Evolutionary conservation across 2,329 filamentous ascomycete genomes (phyloP).

Genomic region (Davidsoniella virescens): DNA sequence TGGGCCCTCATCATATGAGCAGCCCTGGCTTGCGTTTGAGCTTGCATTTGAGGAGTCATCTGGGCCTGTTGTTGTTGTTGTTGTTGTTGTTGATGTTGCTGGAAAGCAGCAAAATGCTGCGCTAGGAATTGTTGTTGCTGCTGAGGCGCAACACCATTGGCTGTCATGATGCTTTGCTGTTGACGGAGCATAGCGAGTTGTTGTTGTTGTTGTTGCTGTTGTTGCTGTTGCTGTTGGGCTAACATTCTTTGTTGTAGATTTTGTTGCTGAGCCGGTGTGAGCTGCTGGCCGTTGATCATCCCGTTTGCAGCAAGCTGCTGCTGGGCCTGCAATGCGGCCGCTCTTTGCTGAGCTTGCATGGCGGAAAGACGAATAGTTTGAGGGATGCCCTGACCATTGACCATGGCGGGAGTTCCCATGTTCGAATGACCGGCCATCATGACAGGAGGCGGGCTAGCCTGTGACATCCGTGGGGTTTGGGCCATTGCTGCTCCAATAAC

Average conservation of each 20-base stretch:
- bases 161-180: not conserved
- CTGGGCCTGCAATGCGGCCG: constrained; percentile 29
- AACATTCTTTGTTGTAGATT: constrained; percentile 15
- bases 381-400: not conserved
- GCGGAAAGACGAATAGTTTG: constrained; percentile 19
- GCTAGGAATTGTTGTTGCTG: constrained; percentile 14
- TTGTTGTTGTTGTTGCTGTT: constrained; percentile 4
- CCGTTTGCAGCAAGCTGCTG: constrained; percentile 25
- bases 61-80: constrained; percentile 11
- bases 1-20: not conserved
- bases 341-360: constrained; percentile 30
- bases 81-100: constrained; percentile 15
- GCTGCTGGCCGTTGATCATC: constrained; percentile 21
- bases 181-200: not conserved
- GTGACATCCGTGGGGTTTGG: constrained; percentile 44
- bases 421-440: constrained; percentile 38
- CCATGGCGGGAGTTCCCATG: constrained; percentile 21
- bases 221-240: constrained; percentile 19
- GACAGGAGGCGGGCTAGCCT: constrained; percentile 43
- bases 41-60: constrained; percentile 13
- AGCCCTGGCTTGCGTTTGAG: not conserved
- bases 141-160: constrained; percentile 5
- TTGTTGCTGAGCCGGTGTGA: constrained; percentile 23
- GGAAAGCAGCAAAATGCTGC: not conserved
- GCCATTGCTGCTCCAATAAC: constrained; percentile 34